These are phyloP conservation scores for Ogataea neopini DNA, from an alignment of 805 yeast species.

Conservation along the genomic window DNA sequence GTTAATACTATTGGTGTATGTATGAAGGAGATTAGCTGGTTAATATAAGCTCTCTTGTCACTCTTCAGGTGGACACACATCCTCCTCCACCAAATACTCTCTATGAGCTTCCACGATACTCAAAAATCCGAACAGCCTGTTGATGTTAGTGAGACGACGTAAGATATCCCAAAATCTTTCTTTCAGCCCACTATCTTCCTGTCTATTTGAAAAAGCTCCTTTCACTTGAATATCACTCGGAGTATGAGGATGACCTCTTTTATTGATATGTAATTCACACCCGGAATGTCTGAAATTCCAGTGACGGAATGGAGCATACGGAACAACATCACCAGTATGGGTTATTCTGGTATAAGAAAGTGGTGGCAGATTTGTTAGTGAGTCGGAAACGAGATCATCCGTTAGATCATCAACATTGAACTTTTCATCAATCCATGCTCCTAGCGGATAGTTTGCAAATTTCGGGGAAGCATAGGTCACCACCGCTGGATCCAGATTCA, in stretches of 20 bases:
- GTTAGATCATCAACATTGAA: slow-evolving; percentile 40
- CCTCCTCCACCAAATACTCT: slow-evolving; percentile 10
- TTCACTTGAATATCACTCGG: slow-evolving; percentile 14
- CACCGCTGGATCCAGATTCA: slow-evolving; percentile 56
- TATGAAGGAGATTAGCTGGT: too few species aligned
- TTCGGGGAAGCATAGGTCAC: slow-evolving; percentile 66
- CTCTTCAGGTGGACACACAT: neutral
- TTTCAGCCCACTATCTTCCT: slow-evolving; percentile 6
- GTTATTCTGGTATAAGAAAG: slow-evolving; percentile 54
- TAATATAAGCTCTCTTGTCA: too few species aligned
- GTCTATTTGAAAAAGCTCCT: slow-evolving; percentile 13
- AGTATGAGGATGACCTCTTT: slow-evolving; percentile 39
- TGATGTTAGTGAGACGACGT: slow-evolving; percentile 3
- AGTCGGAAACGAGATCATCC: neutral
- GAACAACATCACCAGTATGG: slow-evolving; percentile 60
- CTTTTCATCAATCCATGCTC: slow-evolving; percentile 50
- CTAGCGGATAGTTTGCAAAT: slow-evolving; percentile 55
- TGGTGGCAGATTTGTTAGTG: slow-evolving; percentile 6
- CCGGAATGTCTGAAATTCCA: slow-evolving; percentile 47
- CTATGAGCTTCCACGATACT: slow-evolving; percentile 13
- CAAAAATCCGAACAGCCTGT: slow-evolving; percentile 1
- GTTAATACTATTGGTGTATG: too few species aligned
- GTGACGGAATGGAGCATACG: slow-evolving; percentile 56
- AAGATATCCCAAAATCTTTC: slow-evolving; percentile 1
- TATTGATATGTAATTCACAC: slow-evolving; percentile 47